Evolutionary conservation across 2,329 filamentous ascomycete genomes (phyloP).

Genomic region (Alternaria postmessia): DNA sequence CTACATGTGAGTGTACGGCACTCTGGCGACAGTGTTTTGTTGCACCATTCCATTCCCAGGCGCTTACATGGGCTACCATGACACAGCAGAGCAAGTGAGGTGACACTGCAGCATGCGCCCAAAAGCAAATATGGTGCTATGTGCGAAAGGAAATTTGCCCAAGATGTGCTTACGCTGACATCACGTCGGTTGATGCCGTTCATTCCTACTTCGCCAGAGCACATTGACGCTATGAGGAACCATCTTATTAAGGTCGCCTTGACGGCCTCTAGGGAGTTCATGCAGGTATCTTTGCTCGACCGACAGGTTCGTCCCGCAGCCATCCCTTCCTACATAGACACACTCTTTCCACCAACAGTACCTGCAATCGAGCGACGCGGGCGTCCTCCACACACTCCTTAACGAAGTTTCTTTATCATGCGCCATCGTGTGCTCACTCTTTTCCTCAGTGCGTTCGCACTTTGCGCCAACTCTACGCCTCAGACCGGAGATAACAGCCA

Average conservation of each 20-base stretch:
- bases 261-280: background rate
- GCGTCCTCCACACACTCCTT: background rate
- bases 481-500: conserved; percentile 1
- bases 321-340: background rate
- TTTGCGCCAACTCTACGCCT: conserved; percentile 46
- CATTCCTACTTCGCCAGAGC: too few relatives aligned
- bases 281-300: background rate
- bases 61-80: too few relatives aligned
- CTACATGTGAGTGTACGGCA: too few relatives aligned
- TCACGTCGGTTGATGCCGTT: too few relatives aligned
- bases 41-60: too few relatives aligned
- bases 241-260: background rate
- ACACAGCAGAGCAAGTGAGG: too few relatives aligned
- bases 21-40: too few relatives aligned
- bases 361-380: background rate
- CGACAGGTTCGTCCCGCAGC: background rate
- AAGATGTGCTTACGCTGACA: too few relatives aligned
- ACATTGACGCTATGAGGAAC: background rate
- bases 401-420: background rate
- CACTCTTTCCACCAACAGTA: background rate
- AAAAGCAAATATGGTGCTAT: too few relatives aligned
- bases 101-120: too few relatives aligned
- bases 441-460: conserved; percentile 34
- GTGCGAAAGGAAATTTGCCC: too few relatives aligned
- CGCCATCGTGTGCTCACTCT: conserved; percentile 22